These are phyloP conservation scores for Favolaschia claudopus DNA, from an alignment of 768 basidiomycete genomes.

Conservation along the genomic window DNA sequence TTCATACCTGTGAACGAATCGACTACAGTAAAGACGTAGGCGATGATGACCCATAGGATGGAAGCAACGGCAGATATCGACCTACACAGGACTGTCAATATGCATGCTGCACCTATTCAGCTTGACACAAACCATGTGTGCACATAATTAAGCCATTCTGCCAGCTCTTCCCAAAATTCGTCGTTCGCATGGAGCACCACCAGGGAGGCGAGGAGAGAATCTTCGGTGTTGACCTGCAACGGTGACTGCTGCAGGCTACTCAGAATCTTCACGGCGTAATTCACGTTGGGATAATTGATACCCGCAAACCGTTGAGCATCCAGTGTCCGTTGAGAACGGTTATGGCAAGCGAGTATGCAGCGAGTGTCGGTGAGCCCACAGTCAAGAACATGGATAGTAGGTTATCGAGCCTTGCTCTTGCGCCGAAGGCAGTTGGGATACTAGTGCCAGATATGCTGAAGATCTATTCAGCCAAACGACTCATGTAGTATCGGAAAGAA, in stretches of 20 bases:
- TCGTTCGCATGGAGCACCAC: conserved; percentile 46
- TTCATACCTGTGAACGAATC: conserved; percentile 20
- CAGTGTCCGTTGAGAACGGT: conserved; percentile 45
- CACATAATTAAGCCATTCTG: conserved; percentile 40
- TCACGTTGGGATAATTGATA: conserved; percentile 31
- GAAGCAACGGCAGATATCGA: conserved; percentile 27
- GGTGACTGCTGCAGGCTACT: conserved; percentile 46
- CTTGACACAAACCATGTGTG: conserved; percentile 41
- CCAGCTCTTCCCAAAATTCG: conserved; percentile 45
- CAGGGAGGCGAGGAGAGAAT: conserved; percentile 43
- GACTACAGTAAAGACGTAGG: conserved; percentile 28
- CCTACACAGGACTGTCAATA: neutral
- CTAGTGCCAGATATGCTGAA: conserved; percentile 46
- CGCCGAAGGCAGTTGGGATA: conserved; percentile 53
- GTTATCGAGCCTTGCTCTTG: conserved; percentile 37
- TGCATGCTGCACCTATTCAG: neutral
- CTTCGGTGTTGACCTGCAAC: conserved; percentile 35
- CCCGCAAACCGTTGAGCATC: conserved; percentile 35
- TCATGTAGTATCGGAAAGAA: too few species aligned
- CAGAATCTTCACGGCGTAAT: conserved; percentile 34
- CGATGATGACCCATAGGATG: conserved; percentile 22
- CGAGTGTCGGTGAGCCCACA: conserved; percentile 47
- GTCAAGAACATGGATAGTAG: conserved; percentile 43
- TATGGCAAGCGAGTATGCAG: conserved; percentile 46
- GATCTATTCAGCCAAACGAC: too few species aligned